These are phyloP conservation scores for Phytophthora podocarpi DNA, from an alignment of 352 stramenopile species.

Conservation along the genomic window DNA sequence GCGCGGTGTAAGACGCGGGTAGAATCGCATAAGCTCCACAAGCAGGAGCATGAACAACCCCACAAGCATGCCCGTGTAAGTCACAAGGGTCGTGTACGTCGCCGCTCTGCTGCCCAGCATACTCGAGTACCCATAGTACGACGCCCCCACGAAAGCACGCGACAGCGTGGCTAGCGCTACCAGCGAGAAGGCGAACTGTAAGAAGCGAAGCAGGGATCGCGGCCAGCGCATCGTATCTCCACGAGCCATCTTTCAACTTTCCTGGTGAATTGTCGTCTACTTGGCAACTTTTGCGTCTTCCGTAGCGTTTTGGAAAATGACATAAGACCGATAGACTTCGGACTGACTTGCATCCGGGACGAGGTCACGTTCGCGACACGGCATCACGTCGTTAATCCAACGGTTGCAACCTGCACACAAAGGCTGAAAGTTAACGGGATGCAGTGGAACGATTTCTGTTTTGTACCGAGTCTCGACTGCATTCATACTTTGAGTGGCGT, in stretches of 20 bases:
- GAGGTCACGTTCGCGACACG: slow-evolving; percentile 5
- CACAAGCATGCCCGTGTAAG: slow-evolving; percentile 73
- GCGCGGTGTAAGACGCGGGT: slow-evolving; percentile 40
- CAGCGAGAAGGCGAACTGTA: slow-evolving; percentile 62
- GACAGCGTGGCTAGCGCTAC: slow-evolving; percentile 68
- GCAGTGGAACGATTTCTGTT: too few species aligned
- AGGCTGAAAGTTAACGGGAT: background rate
- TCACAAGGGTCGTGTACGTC: slow-evolving; percentile 62
- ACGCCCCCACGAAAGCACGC: slow-evolving; percentile 57
- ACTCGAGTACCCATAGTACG: slow-evolving; percentile 73
- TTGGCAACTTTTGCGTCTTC: background rate
- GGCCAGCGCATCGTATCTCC: slow-evolving; percentile 28
- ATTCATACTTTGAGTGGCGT: too few species aligned
- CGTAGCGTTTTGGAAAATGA: slow-evolving; percentile 27
- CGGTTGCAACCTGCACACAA: too few species aligned
- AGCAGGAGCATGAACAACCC: slow-evolving; percentile 58
- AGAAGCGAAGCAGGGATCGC: slow-evolving; percentile 57
- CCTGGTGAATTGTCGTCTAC: background rate
- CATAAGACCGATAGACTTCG: background rate
- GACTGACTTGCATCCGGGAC: slow-evolving; percentile 28
- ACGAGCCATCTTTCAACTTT: slow-evolving; percentile 36
- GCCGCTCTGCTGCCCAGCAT: slow-evolving; percentile 69
- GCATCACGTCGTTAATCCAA: background rate
- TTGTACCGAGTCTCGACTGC: too few species aligned
- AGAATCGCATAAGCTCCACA: slow-evolving; percentile 48